These are phyloP conservation scores for Achaetomium macrosporum DNA, from an alignment of 2,329 filamentous ascomycete species.

Conservation along the genomic window DNA sequence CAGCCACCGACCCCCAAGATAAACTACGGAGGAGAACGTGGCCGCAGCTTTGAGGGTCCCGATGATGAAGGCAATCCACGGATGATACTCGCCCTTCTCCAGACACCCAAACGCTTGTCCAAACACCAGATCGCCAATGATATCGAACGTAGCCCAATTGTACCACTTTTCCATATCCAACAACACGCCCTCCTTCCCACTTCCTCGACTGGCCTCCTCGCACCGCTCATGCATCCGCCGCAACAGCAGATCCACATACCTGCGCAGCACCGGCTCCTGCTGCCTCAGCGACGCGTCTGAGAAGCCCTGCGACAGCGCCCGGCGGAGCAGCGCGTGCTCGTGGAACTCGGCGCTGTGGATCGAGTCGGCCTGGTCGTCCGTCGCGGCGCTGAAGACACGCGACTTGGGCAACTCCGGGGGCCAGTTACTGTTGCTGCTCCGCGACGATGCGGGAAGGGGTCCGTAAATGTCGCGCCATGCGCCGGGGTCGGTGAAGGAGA, in stretches of 20 bases:
- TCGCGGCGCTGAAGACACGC: slow-evolving; percentile 12
- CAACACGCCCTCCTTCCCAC: slow-evolving; percentile 1
- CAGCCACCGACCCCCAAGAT: slow-evolving; percentile 6
- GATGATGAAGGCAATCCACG: slow-evolving; percentile 16
- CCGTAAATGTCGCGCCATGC: slow-evolving; percentile 34
- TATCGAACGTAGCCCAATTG: slow-evolving; percentile 24
- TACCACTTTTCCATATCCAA: slow-evolving; percentile 21
- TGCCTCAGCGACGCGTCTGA: slow-evolving; percentile 15
- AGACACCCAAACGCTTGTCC: slow-evolving; percentile 25
- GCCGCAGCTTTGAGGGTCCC: slow-evolving; percentile 7
- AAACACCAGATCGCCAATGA: slow-evolving; percentile 25
- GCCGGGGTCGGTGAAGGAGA: slow-evolving; percentile 33
- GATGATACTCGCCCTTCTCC: slow-evolving; percentile 17
- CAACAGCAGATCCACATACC: slow-evolving; percentile 18
- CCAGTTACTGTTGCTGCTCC: slow-evolving; percentile 4
- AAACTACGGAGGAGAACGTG: slow-evolving; percentile 2
- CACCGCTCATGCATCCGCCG: slow-evolving; percentile 4
- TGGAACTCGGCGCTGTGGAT: slow-evolving; percentile 11
- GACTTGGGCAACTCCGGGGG: slow-evolving; percentile 16
- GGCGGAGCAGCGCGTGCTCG: slow-evolving; percentile 16
- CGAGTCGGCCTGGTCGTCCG: slow-evolving; percentile 13
- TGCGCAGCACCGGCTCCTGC: slow-evolving; percentile 16
- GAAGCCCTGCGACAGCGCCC: slow-evolving; percentile 20
- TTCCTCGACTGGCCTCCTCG: background rate
- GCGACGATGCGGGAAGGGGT: slow-evolving; percentile 19